Evolutionary conservation across 2,329 filamentous ascomycete species (phyloP).

Genomic region (Lizonia empirigonia): DNA sequence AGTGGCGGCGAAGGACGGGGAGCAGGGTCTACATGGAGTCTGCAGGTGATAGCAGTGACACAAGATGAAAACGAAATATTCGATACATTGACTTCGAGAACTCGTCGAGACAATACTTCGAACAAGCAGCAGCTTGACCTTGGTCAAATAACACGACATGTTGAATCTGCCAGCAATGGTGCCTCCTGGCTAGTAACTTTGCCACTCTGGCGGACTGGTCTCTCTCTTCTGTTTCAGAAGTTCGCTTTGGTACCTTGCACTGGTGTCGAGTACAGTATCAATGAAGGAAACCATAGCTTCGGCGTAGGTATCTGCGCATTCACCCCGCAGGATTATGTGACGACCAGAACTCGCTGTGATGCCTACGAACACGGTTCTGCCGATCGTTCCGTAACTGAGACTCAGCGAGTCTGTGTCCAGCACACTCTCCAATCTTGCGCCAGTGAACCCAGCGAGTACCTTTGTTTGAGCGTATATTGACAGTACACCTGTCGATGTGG

Average conservation of each 20-base stretch:
- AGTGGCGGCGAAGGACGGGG: too few relatives aligned
- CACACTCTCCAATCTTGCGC: background rate
- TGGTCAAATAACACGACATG: background rate
- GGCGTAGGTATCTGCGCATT: background rate
- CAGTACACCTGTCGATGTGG: background rate
- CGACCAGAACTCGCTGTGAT: background rate
- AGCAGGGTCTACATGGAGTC: too few relatives aligned
- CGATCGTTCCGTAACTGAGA: background rate
- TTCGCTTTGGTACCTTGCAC: background rate
- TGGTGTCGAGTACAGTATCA: conserved; percentile 1
- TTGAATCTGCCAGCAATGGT: background rate
- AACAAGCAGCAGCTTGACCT: too few relatives aligned
- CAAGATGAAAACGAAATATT: too few relatives aligned
- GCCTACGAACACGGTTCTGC: background rate
- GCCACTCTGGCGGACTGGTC: background rate
- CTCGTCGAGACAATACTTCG: too few relatives aligned
- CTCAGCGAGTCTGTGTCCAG: background rate
- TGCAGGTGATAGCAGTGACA: too few relatives aligned
- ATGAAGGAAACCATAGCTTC: conserved; percentile 12
- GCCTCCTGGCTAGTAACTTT: background rate
- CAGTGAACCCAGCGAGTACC: background rate
- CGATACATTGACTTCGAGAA: too few relatives aligned
- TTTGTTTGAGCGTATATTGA: conserved; percentile 9
- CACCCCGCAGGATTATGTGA: conserved; percentile 5
- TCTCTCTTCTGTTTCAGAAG: background rate